Percentiles rank a stretch among this genome's conserved stretches.
phyloP scores from a whole-genome alignment of 1,284 basidiomycete species.

The Cutaneotrichosporon cutaneum region DNA sequence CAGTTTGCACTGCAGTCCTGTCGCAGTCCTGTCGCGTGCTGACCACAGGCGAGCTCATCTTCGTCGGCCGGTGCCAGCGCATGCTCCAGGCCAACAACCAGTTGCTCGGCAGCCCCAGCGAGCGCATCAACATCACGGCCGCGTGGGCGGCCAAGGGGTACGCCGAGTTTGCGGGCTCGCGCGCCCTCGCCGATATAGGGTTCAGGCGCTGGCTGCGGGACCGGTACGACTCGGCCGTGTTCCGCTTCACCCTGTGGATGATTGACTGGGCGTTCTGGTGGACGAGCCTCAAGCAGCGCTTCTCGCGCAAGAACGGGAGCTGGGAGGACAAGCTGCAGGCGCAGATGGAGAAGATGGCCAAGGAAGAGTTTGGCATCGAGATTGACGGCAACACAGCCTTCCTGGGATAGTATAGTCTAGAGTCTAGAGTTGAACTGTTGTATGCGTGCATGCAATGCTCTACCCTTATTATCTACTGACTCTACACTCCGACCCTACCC shows the following conservation, averaged over 20 bases:
- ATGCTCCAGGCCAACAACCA: conserved; percentile 58
- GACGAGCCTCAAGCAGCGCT: conserved; percentile 43
- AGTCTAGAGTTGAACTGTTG: no score
- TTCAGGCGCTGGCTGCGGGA: conserved; percentile 49
- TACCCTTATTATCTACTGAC: conserved; percentile 2
- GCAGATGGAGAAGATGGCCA: conserved; percentile 54
- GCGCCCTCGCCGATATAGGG: conserved; percentile 49
- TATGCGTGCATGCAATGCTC: conserved; percentile 13
- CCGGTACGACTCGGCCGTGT: conserved; percentile 48
- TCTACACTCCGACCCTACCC: background rate
- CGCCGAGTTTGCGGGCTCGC: conserved; percentile 58
- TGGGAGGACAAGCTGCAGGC: conserved; percentile 50
- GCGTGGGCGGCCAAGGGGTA: conserved; percentile 56
- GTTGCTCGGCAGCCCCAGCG: conserved; percentile 76
- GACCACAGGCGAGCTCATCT: conserved; percentile 63
- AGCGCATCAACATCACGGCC: conserved; percentile 80
- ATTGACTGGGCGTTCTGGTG: conserved; percentile 55
- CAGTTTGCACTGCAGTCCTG: no score
- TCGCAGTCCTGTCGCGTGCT: no score
- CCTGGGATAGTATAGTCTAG: conserved; percentile 46
- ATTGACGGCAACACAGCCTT: conserved; percentile 52
- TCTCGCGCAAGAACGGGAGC: conserved; percentile 32
- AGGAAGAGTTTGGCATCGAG: conserved; percentile 57
- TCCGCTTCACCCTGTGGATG: conserved; percentile 51
- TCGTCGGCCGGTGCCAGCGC: conserved; percentile 78